phyloP scores from a whole-genome alignment of 768 basidiomycete species.

The Saitozyma sp. region DNA sequence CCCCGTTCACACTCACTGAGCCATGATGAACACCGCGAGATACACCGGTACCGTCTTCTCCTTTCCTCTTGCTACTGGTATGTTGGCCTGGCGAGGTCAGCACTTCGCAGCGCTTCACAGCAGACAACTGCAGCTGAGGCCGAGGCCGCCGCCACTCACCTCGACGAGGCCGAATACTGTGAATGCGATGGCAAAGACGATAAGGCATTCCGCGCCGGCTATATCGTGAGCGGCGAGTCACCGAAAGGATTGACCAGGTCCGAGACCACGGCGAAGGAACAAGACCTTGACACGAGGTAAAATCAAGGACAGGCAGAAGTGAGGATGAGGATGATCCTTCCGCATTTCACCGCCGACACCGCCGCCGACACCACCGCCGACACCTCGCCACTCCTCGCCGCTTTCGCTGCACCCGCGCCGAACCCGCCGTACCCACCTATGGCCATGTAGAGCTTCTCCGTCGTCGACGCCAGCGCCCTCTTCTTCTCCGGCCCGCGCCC shows the following conservation, averaged over 20 bases:
- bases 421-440: conserved; percentile 19
- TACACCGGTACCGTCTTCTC: conserved; percentile 36
- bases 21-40: conserved; percentile 36
- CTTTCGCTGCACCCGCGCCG: too few species aligned
- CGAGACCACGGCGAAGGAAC: too few species aligned
- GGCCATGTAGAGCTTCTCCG: conserved; percentile 40
- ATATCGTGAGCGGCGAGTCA: neutral
- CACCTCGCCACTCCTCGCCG: too few species aligned
- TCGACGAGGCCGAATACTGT: conserved; percentile 32
- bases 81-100: neutral
- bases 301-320: neutral
- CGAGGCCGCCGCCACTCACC: conserved; percentile 7
- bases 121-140: too few species aligned
- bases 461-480: conserved; percentile 21
- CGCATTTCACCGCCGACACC: neutral
- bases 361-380: neutral
- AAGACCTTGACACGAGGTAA: too few species aligned
- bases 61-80: conserved; percentile 18
- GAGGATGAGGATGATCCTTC: too few species aligned
- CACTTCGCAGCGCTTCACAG: too few species aligned
- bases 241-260: neutral
- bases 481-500: conserved; percentile 4
- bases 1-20: conserved; percentile 24
- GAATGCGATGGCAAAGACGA: conserved; percentile 30
- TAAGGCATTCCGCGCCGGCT: conserved; percentile 31